Base-by-base conservation (phyloP, 2,329 filamentous ascomycete genomes). In the Thelonectria rubi region DNA sequence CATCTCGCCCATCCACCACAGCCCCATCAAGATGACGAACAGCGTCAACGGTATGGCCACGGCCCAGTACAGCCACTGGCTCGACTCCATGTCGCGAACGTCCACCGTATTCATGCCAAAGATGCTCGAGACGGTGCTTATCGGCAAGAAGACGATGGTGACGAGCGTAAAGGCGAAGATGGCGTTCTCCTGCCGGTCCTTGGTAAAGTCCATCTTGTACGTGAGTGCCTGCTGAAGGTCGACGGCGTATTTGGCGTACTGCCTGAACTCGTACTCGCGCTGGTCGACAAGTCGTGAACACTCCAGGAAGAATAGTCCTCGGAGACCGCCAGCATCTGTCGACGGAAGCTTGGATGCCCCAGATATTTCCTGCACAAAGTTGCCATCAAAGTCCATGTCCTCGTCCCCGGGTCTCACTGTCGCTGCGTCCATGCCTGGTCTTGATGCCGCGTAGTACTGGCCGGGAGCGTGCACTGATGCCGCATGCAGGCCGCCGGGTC, bases 51-150 rank as follows among this genome's bases (percentile, higher is more conserved):
- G 81, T 11, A 85, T 57, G 2, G 82, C 80, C 0, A 79, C 75
- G 2, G 75, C 77, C 83, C 83, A 86, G 71, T 82, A 86, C 3
- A 80, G 67, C 79, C 81, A 82, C 71, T 84, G 81, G 3, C 74
- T 74, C 9, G 72, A 70, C n/a, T 80, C 73, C 77, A 83, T 82
- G 64, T 84, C 78, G 24, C 82, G 78, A 5, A 85, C 74, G 65
- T 84, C 83, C 50, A 72, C 73, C 4, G 81, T 82, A 69, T 85
- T 84, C 81, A 85, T 85, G 55, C 83, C 82, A 64, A 85, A 82
- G 58, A 84, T 78, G 67, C 79, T 80, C 11, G 81, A 78, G 3
- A 84, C 75, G 26, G 80, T 74, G 51, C 77, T 78, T 7, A 84
- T 74, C 0, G 82, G 81, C 12, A 84, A 69, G 64, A 84, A 84